Evolutionary conservation across 805 yeast genomes (phyloP).

Genomic region (Candida peoriensis): DNA sequence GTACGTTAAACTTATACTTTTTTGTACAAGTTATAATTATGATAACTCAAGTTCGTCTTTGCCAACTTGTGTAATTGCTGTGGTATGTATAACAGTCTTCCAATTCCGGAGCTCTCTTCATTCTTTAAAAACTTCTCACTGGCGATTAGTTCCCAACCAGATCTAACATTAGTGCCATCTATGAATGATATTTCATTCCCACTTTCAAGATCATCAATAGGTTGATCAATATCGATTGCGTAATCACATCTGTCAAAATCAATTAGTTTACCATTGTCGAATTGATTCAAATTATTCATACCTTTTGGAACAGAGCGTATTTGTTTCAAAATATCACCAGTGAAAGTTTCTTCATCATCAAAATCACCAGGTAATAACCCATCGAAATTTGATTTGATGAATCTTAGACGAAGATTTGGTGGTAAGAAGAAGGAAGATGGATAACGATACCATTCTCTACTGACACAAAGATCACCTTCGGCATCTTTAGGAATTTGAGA

Average conservation of each 20-base stretch:
- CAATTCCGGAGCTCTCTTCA: constrained; percentile 47
- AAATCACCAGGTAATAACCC: constrained; percentile 91
- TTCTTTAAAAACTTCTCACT: constrained; percentile 28
- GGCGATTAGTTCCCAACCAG: constrained; percentile 42
- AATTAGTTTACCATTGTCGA: constrained; percentile 53
- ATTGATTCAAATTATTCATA: constrained; percentile 73
- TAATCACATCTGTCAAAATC: constrained; percentile 56
- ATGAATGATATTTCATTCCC: constrained; percentile 35
- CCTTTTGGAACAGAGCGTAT: constrained; percentile 51
- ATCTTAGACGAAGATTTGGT: constrained; percentile 54
- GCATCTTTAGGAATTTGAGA: constrained; percentile 31
- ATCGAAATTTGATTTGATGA: constrained; percentile 72
- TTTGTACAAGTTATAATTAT: constrained; percentile 46
- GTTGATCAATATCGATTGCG: constrained; percentile 57
- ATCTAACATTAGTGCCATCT: constrained; percentile 5
- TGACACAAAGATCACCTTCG: constrained; percentile 67
- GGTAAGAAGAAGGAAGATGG: constrained; percentile 85
- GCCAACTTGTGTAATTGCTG: constrained; percentile 19
- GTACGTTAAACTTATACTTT: too few species aligned
- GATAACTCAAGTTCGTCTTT: constrained; percentile 36
- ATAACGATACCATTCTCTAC: constrained; percentile 91
- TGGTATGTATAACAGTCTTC: constrained; percentile 52
- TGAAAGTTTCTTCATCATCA: constrained; percentile 35
- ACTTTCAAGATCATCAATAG: constrained; percentile 36
- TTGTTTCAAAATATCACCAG: constrained; percentile 15